Base-by-base conservation (phyloP, 192 early-diverging fungal species). In the Coemansia sp. region DNA sequence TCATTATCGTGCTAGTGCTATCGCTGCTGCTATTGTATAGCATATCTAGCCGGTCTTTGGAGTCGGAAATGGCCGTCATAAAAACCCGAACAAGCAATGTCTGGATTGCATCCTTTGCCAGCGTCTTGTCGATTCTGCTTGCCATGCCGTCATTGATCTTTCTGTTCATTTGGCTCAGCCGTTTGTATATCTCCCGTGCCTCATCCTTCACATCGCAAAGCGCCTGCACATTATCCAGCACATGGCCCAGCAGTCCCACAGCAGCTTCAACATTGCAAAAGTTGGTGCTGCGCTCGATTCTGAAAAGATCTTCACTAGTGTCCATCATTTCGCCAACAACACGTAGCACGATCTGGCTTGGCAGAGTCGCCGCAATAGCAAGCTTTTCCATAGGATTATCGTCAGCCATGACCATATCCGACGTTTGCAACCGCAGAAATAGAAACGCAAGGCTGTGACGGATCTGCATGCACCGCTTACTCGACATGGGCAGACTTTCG, bases 101-200 rank as follows among this genome's bases (percentile, higher is more conserved):
- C 53, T 79, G 77, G 13, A 79, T 45, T 1, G 77, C 68, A 37
- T 79, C 77, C 55, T 79, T 79, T n/a, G 77, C 77, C 61, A 70
- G 58, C 16, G 77, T 79, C 68, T 71, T 79, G 61, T 73, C 63
- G 29, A 79, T 63, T 29, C 55, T 60, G 45, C 68, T 61, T 1
- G 70, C 71, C 52, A 71, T 42, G 23, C 77, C 62, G 48, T 79
- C 77, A 53, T 39, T 68, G 64, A 79, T 79, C 26, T 58, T 68
- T 51, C 43, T 56, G 63, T 70, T 71, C 10, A 74, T 64, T 5
- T n/a, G 21, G 34, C 46, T 46, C 46, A 79, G 68, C 7, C 66
- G 53, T 21, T 52, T 20, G 67, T 70, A 64, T 7, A 79, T 71
- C 9, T 34, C 34, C 7, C 35, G 23, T 2, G 63, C 37, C 56